Evolutionary conservation across 129 eudicot species (phyloP).

Genomic region (Silybum marianum): DNA sequence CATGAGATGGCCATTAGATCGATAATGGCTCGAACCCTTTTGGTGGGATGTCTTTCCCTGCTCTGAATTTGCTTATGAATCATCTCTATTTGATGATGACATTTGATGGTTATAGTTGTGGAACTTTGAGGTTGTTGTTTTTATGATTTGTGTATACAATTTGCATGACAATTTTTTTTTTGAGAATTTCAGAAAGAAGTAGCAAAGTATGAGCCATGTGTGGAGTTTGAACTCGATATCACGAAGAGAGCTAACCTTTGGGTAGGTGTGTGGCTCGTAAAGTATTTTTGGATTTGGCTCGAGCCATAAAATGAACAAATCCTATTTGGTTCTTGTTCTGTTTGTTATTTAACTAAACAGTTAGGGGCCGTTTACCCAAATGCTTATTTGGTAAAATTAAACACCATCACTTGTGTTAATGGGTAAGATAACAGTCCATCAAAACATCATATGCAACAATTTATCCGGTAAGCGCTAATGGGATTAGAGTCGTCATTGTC

Average conservation of each 20-base stretch:
- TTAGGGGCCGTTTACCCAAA: no score
- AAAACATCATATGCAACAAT: no score
- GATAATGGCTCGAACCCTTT: slow-evolving; percentile 11
- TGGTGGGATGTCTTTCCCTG: background rate
- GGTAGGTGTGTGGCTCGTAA: background rate
- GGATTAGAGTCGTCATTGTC: no score
- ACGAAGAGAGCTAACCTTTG: background rate
- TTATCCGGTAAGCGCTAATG: no score
- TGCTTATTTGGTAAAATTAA: no score
- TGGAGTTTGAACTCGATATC: background rate
- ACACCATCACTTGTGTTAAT: no score
- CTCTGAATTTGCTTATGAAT: slow-evolving; percentile 14
- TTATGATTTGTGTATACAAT: background rate
- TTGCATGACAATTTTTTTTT: background rate
- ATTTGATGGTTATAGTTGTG: slow-evolving; percentile 16
- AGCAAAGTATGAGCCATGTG: background rate
- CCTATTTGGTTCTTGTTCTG: no score
- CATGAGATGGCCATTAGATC: slow-evolving; percentile 11
- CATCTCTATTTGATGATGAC: slow-evolving; percentile 7
- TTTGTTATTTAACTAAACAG: no score
- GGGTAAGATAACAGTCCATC: no score
- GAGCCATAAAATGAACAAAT: background rate
- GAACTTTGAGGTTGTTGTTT: slow-evolving; percentile 7
- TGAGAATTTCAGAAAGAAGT: background rate
- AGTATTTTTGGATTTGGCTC: background rate